Base-by-base conservation (phyloP, 208 protist genomes). In the Leptomonas pyrrhocoris region DNA sequence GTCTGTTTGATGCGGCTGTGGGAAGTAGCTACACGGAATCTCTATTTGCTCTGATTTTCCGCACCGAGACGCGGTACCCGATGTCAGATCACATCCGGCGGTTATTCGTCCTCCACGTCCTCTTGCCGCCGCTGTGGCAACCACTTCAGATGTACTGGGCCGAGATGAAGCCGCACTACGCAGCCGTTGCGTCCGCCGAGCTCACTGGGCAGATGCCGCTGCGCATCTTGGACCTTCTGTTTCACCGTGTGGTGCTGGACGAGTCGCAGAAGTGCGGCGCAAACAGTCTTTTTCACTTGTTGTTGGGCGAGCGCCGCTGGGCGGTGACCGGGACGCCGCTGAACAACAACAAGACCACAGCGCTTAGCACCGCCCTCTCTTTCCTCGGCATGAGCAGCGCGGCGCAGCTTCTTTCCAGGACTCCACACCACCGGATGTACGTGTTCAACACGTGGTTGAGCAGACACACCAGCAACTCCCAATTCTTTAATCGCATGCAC, bases 271-370 rank as follows among this genome's bases (percentile, higher is more conserved):
- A 88, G 63, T 83, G 68, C 27, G 60, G 73, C 11, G 11, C 49
- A 3, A 69, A 49, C 0, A 74, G 68, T 15, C 61, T 80, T 12
- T 75, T 86, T 31, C 66, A 78, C 49, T 73, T 79, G 2, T 60
- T 90, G 31, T 28, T 62, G 9, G 81, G 70, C 8, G 73, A 80
- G 27, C 67, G 68, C 1, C 68, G 79, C 18, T 90, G 85, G 85
- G 85, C 74, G 6, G 70, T 88, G 48, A 86, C 85, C 16, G 85
- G 85, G 5, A 88, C 85, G 30, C 82, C 82, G n/a, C 65, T 90
- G 38, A 85, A 83, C 79, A 83, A 86, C 67, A 63, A 74, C 56
- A 79, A 82, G 45, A 67, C 73, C 1, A 21, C 53, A 13, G 73
- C 77, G 40, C 75, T 89, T 13, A 46, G 46, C 2, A 53, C 49